These are phyloP conservation scores for Podospora didyma DNA, from an alignment of 495 filamentous ascomycete genomes.

Conservation along the genomic window DNA sequence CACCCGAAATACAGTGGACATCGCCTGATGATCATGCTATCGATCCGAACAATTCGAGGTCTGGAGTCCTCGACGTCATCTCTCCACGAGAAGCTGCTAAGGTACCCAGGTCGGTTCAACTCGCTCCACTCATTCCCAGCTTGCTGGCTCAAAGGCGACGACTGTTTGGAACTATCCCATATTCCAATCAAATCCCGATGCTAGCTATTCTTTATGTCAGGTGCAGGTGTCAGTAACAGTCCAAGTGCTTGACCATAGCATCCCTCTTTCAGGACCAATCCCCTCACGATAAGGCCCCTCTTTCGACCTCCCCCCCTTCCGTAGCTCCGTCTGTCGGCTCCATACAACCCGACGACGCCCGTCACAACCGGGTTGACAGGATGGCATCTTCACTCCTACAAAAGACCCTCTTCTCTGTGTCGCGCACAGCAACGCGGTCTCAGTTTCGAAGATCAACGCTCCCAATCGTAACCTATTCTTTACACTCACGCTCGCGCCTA, in stretches of 20 bases:
- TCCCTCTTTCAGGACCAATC: too few relatives aligned
- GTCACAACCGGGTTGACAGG: not conserved
- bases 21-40: not conserved
- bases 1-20: too few relatives aligned
- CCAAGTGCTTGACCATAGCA: too few relatives aligned
- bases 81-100: too few relatives aligned
- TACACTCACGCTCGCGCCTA: slow-evolving; percentile 24
- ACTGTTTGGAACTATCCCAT: too few relatives aligned
- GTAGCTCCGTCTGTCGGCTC: not conserved
- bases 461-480: slow-evolving; percentile 19
- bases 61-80: not conserved
- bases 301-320: not conserved
- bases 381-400: slow-evolving; percentile 28
- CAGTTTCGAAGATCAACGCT: slow-evolving; percentile 35
- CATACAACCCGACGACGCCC: not conserved
- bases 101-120: too few relatives aligned
- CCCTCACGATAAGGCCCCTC: not conserved
- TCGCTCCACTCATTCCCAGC: too few relatives aligned
- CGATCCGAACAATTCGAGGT: not conserved
- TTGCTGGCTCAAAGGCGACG: too few relatives aligned
- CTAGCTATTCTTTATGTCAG: too few relatives aligned
- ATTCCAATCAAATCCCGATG: too few relatives aligned
- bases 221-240: too few relatives aligned
- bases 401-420: slow-evolving; percentile 28
- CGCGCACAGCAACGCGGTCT: slow-evolving; percentile 26